These are phyloP conservation scores for Biscogniauxia sp. DNA, from an alignment of 2,329 filamentous ascomycete species.

Conservation along the genomic window DNA sequence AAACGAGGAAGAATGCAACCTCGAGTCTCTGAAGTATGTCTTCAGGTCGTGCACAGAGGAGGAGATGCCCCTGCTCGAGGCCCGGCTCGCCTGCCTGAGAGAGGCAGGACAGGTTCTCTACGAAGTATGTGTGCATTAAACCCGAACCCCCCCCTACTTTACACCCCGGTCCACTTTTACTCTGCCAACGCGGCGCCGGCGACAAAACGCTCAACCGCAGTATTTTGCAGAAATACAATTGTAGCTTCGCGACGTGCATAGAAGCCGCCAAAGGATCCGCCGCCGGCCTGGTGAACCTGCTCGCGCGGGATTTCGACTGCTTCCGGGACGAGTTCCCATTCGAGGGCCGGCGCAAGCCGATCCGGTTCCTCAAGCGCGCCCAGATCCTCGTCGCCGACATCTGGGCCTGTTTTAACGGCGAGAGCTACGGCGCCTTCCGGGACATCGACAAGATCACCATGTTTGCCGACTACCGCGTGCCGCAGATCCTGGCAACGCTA, in stretches of 20 bases:
- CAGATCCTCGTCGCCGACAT: constrained; percentile 95
- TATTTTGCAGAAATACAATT: constrained; percentile 64
- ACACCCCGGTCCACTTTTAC: background rate
- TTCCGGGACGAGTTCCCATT: constrained; percentile 81
- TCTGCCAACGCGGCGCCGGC: constrained; percentile 5
- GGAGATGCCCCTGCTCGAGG: constrained; percentile 77
- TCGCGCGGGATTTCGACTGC: constrained; percentile 78
- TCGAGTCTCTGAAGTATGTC: constrained; percentile 70
- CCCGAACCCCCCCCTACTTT: constrained; percentile 8
- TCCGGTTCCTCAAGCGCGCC: constrained; percentile 88
- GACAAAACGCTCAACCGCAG: constrained; percentile 14
- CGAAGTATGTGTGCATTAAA: constrained; percentile 51
- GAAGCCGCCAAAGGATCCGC: constrained; percentile 74
- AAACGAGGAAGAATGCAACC: constrained; percentile 70
- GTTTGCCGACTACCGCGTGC: constrained; percentile 97
- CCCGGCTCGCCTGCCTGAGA: constrained; percentile 74
- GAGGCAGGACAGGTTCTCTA: constrained; percentile 81
- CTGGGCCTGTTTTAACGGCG: constrained; percentile 91
- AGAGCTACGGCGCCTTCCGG: constrained; percentile 73
- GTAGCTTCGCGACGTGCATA: constrained; percentile 72
- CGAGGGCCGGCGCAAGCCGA: constrained; percentile 63
- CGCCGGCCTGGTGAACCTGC: constrained; percentile 77
- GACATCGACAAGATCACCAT: constrained; percentile 97
- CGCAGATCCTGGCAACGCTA: constrained; percentile 83
- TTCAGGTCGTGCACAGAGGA: constrained; percentile 87